Evolutionary conservation across 345 rosid genomes (phyloP).

Genomic region (Ceriops decandra): DNA sequence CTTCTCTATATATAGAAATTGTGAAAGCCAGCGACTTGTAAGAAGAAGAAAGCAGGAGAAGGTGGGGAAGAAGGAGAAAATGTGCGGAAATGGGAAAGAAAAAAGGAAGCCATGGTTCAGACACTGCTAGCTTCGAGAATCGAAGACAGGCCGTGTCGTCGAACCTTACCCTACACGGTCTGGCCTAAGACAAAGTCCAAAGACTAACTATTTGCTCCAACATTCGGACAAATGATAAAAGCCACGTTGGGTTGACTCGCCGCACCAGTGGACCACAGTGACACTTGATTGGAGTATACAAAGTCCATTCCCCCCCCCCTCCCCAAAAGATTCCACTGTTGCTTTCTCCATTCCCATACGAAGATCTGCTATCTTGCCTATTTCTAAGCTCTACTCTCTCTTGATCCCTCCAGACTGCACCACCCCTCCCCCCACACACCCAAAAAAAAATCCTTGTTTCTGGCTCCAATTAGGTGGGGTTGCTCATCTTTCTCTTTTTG

Average conservation of each 20-base stretch:
- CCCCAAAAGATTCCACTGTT: slow-evolving; percentile 21
- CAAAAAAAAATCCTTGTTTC: slow-evolving; percentile 12
- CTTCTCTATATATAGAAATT: not conserved
- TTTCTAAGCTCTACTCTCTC: slow-evolving; percentile 2
- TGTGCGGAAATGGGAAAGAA: not conserved
- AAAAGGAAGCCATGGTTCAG: not conserved
- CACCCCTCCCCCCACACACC: not conserved
- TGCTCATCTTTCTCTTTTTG: slow-evolving; percentile 61
- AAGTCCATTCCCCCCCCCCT: slow-evolving; percentile 25
- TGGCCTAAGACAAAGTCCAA: too few species aligned
- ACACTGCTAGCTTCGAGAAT: not conserved
- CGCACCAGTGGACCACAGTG: too few species aligned
- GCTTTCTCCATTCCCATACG: not conserved
- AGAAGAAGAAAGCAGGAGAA: not conserved
- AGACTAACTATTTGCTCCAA: too few species aligned
- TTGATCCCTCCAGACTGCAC: slow-evolving; percentile 11
- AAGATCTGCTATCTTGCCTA: slow-evolving; percentile 12
- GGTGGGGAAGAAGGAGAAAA: not conserved
- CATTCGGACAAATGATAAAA: too few species aligned
- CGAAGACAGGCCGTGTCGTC: not conserved
- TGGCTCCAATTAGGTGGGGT: slow-evolving; percentile 57
- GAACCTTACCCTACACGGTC: too few species aligned
- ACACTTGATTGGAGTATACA: not conserved
- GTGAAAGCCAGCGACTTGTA: not conserved
- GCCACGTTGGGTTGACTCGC: not conserved